These are phyloP conservation scores for Schwanniomyces sp. DNA, from an alignment of 805 yeast genomes.

Conservation along the genomic window DNA sequence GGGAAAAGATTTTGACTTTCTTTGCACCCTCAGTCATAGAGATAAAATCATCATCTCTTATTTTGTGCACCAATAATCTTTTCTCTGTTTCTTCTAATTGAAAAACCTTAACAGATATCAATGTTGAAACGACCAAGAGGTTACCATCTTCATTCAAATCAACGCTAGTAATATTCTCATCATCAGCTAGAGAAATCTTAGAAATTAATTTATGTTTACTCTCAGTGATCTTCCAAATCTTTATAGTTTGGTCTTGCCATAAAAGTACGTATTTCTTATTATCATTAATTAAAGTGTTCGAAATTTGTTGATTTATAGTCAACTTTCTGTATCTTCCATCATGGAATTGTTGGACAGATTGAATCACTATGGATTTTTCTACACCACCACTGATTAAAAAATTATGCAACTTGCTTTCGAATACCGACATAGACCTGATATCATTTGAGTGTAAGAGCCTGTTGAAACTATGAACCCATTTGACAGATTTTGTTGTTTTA, in stretches of 20 bases:
- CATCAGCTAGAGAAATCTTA: slow-evolving; percentile 67
- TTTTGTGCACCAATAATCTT: slow-evolving; percentile 50
- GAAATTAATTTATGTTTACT: slow-evolving; percentile 58
- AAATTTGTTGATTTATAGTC: slow-evolving; percentile 57
- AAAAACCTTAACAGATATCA: slow-evolving; percentile 68
- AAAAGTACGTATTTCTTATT: slow-evolving; percentile 55
- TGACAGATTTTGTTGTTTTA: slow-evolving; percentile 26
- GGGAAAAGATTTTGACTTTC: slow-evolving; percentile 44
- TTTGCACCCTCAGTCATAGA: slow-evolving; percentile 56
- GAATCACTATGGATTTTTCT: slow-evolving; percentile 67
- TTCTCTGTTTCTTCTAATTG: slow-evolving; percentile 44
- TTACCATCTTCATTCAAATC: slow-evolving; percentile 65
- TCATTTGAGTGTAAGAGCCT: slow-evolving; percentile 86
- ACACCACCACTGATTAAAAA: slow-evolving; percentile 82
- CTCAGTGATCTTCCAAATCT: slow-evolving; percentile 67
- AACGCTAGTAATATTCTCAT: slow-evolving; percentile 74
- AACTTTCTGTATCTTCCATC: slow-evolving; percentile 73
- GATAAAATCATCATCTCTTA: slow-evolving; percentile 45
- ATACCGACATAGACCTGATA: slow-evolving; percentile 71
- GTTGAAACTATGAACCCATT: slow-evolving; percentile 78
- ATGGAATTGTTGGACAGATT: slow-evolving; percentile 64
- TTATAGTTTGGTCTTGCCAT: slow-evolving; percentile 83
- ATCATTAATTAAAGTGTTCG: slow-evolving; percentile 51
- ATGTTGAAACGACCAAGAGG: slow-evolving; percentile 69
- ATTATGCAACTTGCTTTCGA: slow-evolving; percentile 65